A percentile compares a stretch with the other conserved stretches of the same genome.
These are phyloP conservation scores for Peronospora destructor DNA, from an alignment of 352 stramenopile genomes.

Conservation along the genomic window DNA sequence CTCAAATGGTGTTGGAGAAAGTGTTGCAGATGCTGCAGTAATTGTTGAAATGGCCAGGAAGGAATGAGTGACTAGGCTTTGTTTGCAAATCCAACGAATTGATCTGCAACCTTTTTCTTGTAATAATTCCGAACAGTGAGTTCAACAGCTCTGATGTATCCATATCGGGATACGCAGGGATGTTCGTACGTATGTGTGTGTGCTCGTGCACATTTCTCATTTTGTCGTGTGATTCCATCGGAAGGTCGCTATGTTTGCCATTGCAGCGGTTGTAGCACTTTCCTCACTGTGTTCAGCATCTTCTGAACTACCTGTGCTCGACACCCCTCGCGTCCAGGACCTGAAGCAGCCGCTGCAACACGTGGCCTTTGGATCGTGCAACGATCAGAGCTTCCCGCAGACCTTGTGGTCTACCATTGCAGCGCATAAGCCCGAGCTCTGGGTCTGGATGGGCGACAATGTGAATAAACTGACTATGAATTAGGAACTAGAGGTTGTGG, in stretches of 20 bases:
- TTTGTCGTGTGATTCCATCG: background rate
- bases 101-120: background rate
- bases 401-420: slow-evolving; percentile 66
- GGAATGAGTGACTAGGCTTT: no score
- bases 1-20: slow-evolving; percentile 25
- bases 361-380: slow-evolving; percentile 82
- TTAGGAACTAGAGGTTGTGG: background rate
- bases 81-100: slow-evolving; percentile 3
- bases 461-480: slow-evolving; percentile 18
- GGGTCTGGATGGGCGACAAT: slow-evolving; percentile 87
- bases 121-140: no score
- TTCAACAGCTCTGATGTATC: slow-evolving; percentile 8
- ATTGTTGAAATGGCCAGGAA: background rate
- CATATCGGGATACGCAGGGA: slow-evolving; percentile 22
- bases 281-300: slow-evolving; percentile 15
- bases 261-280: slow-evolving; percentile 12
- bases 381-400: slow-evolving; percentile 79
- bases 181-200: slow-evolving; percentile 20
- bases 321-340: slow-evolving; percentile 33
- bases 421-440: slow-evolving; percentile 57
- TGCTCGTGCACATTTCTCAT: background rate
- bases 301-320: slow-evolving; percentile 6
- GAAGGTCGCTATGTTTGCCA: background rate
- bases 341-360: slow-evolving; percentile 41
- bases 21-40: slow-evolving; percentile 18